Evolutionary conservation across 805 yeast genomes (phyloP), one percentile per base, ranked within the genome.

Genomic region (Wickerhamomyces ciferrii): DNA sequence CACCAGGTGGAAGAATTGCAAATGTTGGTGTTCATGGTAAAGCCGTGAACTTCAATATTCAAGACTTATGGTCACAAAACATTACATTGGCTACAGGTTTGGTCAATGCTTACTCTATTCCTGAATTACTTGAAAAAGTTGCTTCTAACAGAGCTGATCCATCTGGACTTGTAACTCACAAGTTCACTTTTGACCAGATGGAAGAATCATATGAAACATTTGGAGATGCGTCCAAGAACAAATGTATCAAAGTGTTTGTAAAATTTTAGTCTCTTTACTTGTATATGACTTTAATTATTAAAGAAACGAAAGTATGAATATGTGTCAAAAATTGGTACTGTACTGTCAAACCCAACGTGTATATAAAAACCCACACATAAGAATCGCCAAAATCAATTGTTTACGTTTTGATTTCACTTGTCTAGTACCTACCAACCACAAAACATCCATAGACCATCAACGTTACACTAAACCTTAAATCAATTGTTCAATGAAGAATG

Each of bases 181-280:
- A 77, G 50, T 80, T 74, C 68, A 70, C 73, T 50, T 73, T 80
- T 54, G 60, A 64, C 39, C 82, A 81, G 46, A 74, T 83, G 44
- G 71, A 76, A 53, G 65, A 78, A 52, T 86, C 87, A 23, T 82
- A 82, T 55, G 83, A 81, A 17, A 67, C 74, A n/a, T 83, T 79
- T 45, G 59, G 63, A n/a, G 56, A 71, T 42, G 79, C 84, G 48
- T 70, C 78, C 9, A 72, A 74, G 35, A 73, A 69, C 51, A 81
- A 79, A 38, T 78, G 83, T 49, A 81, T 82, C 56, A 82, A 82
- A 65, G 60, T 58, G 18, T 31, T 31, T 9, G 3, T 31, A 18
- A n/a, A 31, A 9, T 31, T 31, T 31, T 14, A 31, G 5, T n/a
- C n/a, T n/a, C n/a, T n/a, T 2, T 15, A 31, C 4, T 3, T 15